These are phyloP conservation scores for Solanum piurae DNA, from an alignment of 257 asterid species.

Conservation along the genomic window DNA sequence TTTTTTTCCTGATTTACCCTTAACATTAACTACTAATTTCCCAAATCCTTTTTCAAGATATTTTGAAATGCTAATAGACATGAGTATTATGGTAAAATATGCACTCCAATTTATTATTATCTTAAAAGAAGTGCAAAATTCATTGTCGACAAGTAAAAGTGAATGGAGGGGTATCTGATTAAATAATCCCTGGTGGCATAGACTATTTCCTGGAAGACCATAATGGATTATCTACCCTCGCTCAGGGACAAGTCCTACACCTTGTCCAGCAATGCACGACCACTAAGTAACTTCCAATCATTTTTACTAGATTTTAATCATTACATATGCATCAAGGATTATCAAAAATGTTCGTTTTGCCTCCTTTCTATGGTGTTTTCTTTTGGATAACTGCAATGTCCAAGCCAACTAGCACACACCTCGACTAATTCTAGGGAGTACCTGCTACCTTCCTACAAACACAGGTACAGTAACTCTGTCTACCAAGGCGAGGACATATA, in stretches of 20 bases:
- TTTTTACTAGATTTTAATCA: neutral
- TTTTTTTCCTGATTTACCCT: neutral
- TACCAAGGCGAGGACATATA: neutral
- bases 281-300: neutral
- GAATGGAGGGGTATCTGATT: neutral
- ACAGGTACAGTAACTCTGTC: neutral
- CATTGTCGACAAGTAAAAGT: neutral
- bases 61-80: no score
- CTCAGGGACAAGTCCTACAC: neutral
- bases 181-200: neutral
- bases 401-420: neutral
- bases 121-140: neutral
- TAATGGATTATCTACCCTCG: neutral
- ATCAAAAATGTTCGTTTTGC: neutral
- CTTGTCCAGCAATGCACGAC: neutral
- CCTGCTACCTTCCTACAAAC: neutral
- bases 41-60: neutral
- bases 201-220: neutral
- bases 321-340: neutral
- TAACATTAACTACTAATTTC: neutral
- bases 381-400: neutral
- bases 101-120: neutral
- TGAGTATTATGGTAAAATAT: neutral
- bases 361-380: neutral
- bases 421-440: neutral